Conservation (phyloP, 2,329 filamentous ascomycete species). For the Monascus ruber region DNA sequence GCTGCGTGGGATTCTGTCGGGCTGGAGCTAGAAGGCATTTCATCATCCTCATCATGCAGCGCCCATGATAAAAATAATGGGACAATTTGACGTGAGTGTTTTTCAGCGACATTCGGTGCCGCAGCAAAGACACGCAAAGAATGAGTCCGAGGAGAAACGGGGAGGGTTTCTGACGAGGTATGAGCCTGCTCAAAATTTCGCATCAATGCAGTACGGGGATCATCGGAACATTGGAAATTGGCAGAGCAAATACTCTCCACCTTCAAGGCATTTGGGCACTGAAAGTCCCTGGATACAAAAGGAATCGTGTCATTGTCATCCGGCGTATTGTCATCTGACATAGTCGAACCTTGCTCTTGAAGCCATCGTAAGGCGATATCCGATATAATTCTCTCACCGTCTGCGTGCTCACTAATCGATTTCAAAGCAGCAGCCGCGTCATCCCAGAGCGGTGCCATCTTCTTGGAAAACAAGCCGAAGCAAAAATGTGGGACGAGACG, state of each 20-base stretch:
- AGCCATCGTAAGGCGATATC: constrained; percentile 72
- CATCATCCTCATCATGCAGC: constrained; percentile 38
- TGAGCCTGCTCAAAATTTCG: constrained; percentile 56
- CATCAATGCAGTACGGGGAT: constrained; percentile 49
- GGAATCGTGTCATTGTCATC: constrained; percentile 15
- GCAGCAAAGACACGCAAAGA: constrained; percentile 67
- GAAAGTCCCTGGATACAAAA: constrained; percentile 47
- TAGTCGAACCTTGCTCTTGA: constrained; percentile 19
- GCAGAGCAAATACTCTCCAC: constrained; percentile 44
- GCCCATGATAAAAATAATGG: constrained; percentile 79
- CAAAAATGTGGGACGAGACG: constrained; percentile 68
- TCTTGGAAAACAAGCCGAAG: constrained; percentile 81
- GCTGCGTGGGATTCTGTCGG: constrained; percentile 8
- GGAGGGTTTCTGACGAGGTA: constrained; percentile 15
- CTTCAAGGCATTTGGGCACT: constrained; percentile 63
- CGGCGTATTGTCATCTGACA: constrained; percentile 10
- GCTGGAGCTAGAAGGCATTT: constrained; percentile 13
- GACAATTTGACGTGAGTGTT: constrained; percentile 69
- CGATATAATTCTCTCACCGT: constrained; percentile 62
- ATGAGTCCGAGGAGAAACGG: constrained; percentile 54
- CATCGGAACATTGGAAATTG: constrained; percentile 42
- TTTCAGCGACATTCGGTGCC: constrained; percentile 70
- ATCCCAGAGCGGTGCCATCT: constrained; percentile 77
- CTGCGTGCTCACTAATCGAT: constrained; percentile 57
- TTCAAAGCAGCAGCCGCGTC: constrained; percentile 67